Base-by-base conservation (phyloP, 2,329 filamentous ascomycete genomes). In the Seiridium unicorne region DNA sequence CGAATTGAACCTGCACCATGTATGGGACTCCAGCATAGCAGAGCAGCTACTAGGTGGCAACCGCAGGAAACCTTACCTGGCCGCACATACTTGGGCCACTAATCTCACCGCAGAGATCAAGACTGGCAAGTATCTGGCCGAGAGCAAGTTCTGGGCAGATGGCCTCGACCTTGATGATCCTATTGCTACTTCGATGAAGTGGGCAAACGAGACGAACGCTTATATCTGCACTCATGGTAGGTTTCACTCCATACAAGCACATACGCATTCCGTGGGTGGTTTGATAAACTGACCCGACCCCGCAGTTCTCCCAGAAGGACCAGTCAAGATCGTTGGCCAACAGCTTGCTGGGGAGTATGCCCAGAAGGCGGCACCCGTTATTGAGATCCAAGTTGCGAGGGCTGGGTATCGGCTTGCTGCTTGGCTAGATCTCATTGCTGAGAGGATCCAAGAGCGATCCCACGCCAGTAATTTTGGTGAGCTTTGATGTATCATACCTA, bases 11-110 rank as follows among this genome's bases (percentile, higher is more conserved):
- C 79, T 92, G 47, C 90, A 92, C 69, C 82, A 88, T 60, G 84
- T 91, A 13, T 92, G 89, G 89, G 90, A 92, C 69, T 85, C 83
- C 57, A 84, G 82, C 65, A 91, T 92, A 63, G 81, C 85, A 0
- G 87, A 90, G 74, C 84, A 87, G 68, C 74, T 84, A 67, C 77
- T 89, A 1, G 87, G 87, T 2, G 84, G 81, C n/a, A 70, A 77
- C 48, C 74, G 77, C 44, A 74, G 84, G 69, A 72, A 77, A 73
- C 72, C 81, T 1, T 85, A 82, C 61, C 71, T 73, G 4, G 75
- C 81, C 51, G 86, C 85, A 1, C 71, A 76, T 55, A 70, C 70
- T 47, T 90, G 87, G 84, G 84, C 87, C 1, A 74, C 77, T n/a
- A 73, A 79, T 58, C 78, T 91, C 31, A 79, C 81, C 5, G 65